Percentiles rank a stretch among this genome's conserved stretches.
Conservation (phyloP, 2,329 filamentous ascomycete genomes). For the Aureobasidium leucospermi region DNA sequence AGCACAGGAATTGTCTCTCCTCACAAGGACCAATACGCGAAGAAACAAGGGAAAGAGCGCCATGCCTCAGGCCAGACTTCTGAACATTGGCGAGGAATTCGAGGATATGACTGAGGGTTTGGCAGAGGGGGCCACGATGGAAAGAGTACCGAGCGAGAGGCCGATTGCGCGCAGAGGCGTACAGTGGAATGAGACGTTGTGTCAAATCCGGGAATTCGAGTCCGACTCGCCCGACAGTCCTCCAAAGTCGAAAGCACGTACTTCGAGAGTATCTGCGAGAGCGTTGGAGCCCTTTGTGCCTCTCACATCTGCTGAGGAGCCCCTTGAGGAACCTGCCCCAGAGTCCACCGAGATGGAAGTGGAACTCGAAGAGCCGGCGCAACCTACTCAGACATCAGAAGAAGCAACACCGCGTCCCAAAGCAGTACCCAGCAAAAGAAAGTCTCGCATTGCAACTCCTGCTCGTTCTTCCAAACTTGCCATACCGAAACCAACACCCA, state of each 20-base stretch:
- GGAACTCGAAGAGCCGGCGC: not conserved
- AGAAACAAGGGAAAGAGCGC: slow-evolving; percentile 44
- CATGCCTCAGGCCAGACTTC: slow-evolving; percentile 35
- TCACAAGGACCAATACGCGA: slow-evolving; percentile 42
- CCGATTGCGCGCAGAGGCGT: slow-evolving; percentile 24
- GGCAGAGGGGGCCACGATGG: slow-evolving; percentile 18
- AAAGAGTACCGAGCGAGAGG: slow-evolving; percentile 5
- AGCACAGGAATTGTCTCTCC: slow-evolving; percentile 39
- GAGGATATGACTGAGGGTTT: slow-evolving; percentile 2
- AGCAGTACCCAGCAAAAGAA: slow-evolving; percentile 19
- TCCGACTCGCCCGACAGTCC: slow-evolving; percentile 16
- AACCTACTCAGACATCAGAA: not conserved
- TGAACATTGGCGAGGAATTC: slow-evolving; percentile 32
- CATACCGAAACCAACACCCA: not conserved
- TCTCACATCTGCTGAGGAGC: not conserved
- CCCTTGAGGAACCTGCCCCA: not conserved
- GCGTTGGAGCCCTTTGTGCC: slow-evolving; percentile 3
- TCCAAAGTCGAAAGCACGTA: not conserved
- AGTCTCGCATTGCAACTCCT: slow-evolving; percentile 29
- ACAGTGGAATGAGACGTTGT: slow-evolving; percentile 41
- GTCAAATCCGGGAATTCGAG: slow-evolving; percentile 35
- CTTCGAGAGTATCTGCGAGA: not conserved
- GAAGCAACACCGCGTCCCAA: not conserved
- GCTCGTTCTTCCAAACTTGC: slow-evolving; percentile 16
- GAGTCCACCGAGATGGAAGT: not conserved